Base-by-base conservation (phyloP, 768 basidiomycete genomes). In the Boletus reticulatus region DNA sequence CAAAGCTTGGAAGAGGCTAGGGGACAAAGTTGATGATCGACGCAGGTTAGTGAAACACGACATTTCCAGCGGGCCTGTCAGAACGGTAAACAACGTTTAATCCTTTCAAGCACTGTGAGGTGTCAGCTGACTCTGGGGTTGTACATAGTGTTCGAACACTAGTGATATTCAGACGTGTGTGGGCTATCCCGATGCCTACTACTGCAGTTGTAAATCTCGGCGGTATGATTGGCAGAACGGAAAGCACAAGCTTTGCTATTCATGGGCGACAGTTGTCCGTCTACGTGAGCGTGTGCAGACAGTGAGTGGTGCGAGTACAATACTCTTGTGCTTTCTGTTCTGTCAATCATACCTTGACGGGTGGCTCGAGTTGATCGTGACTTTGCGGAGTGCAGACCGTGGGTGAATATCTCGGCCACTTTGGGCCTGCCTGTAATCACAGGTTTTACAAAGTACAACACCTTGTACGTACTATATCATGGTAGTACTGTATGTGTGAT, bases 101-200 rank as follows among this genome's bases (percentile, higher is more conserved):
- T 39, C 37, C 22, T 17, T 11, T 37, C 38, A 12, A 13, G n/a
- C 7, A 19, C 20, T 13, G 5, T 20, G 3, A 38, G 24, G 31
- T 19, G 6, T 6, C 16, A 39, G 44, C 38, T 64, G 41, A 63
- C 45, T 11, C 7, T n/a, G 39, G 29, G 29, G 14, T 50, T 14
- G 24, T 7, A 22, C 17, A 5, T 17, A 69, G 67, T 71, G 67
- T 44, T 57, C 61, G 14, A 71, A 52, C 55, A 45, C 58, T 13
- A 48, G 36, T 10, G 29, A 43, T 8, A 45, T 61, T 69, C 29
- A 69, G 57, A 47, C 62, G 0, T 69, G 69, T 24, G 59, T 36
- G 17, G 67, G 69, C 6, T 71, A 65, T 48, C 56, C 62, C 20
- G 69, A 69, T 19, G 56, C 67, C 29, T 69, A 60, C 36, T 69